Percentiles rank a stretch among this genome's conserved stretches.
These are phyloP conservation scores for Wickerhamomyces sydowiorum DNA, from an alignment of 805 yeast species.

Conservation along the genomic window DNA sequence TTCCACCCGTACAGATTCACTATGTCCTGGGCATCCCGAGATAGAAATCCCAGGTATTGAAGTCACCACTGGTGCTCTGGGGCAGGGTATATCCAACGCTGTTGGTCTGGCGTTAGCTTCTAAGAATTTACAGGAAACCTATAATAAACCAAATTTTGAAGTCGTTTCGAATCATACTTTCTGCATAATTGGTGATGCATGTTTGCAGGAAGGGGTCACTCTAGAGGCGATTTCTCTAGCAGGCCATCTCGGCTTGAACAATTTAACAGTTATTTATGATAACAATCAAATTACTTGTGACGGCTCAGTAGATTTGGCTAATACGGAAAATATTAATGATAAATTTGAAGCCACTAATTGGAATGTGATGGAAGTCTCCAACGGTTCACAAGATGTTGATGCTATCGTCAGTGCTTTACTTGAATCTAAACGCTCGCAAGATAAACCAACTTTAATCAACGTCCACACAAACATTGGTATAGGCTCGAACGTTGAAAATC, in stretches of 20 bases:
- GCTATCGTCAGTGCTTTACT: conserved; percentile 29
- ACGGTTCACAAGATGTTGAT: conserved; percentile 27
- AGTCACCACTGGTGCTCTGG: conserved; percentile 36
- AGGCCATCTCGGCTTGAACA: conserved; percentile 31
- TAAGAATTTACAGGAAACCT: conserved; percentile 28
- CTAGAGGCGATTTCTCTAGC: conserved; percentile 34
- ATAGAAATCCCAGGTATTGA: conserved; percentile 33
- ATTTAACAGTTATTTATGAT: conserved; percentile 31
- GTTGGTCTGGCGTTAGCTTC: conserved; percentile 35
- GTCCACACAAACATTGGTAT: conserved; percentile 30
- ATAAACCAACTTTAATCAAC: conserved; percentile 32
- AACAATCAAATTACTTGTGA: conserved; percentile 33
- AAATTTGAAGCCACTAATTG: conserved; percentile 31
- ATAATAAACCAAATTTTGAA: conserved; percentile 27
- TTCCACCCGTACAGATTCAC: conserved; percentile 19
- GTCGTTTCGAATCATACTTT: conserved; percentile 26
- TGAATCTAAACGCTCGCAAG: conserved; percentile 22
- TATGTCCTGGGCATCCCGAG: conserved; percentile 36
- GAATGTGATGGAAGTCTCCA: conserved; percentile 29
- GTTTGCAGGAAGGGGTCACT: conserved; percentile 36
- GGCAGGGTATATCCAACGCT: conserved; percentile 36
- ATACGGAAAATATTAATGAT: conserved; percentile 27
- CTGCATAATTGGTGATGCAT: conserved; percentile 34
- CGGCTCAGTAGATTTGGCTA: conserved; percentile 29
- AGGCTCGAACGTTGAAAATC: conserved; percentile 25